Evolutionary conservation across 331 rosid genomes (phyloP), one percentile per base, ranked within the genome.

Genomic region (Malus hybrid): DNA sequence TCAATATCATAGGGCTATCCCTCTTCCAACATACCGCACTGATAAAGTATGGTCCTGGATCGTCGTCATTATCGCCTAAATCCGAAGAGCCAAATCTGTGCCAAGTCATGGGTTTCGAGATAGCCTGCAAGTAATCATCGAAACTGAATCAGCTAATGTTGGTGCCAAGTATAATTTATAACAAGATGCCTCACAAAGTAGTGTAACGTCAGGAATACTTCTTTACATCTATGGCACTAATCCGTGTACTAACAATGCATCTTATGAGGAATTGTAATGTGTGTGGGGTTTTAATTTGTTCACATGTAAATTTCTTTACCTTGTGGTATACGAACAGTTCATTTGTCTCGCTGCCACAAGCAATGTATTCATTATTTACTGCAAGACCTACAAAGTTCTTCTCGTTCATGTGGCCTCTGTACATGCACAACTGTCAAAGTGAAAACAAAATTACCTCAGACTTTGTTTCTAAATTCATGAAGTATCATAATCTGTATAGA

Each of bases 261-360:
- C 14, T 10, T 42, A 42, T 42, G 48, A 42, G 48, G 48, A 42
- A 59, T 59, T 10, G 31, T 11, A 22, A 6, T 55, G 20, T 22
- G 14, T 4, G 70, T 12, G 42, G 70, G 70, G 18, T 13, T 66
- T 36, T 36, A 67, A 29, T 69, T 27, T 44, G 50, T 29, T 60
- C 16, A 29, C 36, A 14, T 28, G 67, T 62, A 13, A 62, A 62
- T 15, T 57, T 56, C 12, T 24, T 39, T 18, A 81, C 84, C 81
- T 81, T 81, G 5, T 81, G 84, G 69, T 81, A 81, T 10, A 81
- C 78, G 31, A 76, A 76, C 14, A 76, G 78, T 76, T 81, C 78
- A 8, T 81, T 76, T 48, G 81, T 76, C 75, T 81, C 84, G 20
- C 84, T 81, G 28, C 84, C 84, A 13, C 84, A 81, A 24, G 84